Conservation (phyloP, 2,329 filamentous ascomycete species). For the Beauveria australis region DNA sequence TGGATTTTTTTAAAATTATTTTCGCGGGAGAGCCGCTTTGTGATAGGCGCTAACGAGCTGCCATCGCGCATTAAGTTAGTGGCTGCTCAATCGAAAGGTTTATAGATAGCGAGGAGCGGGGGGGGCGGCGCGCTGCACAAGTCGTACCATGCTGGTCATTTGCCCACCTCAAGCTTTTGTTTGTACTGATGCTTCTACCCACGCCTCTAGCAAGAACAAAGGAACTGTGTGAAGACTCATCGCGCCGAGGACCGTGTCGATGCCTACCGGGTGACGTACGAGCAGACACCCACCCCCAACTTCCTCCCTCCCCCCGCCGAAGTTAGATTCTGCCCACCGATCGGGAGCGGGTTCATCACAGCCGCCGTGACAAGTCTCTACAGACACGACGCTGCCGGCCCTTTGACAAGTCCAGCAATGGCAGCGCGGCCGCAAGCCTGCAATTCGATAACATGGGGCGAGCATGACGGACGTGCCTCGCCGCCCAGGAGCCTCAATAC, state of each 20-base stretch:
- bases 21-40: not conserved
- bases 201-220: not conserved
- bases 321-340: not conserved
- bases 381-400: not conserved
- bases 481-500: not conserved
- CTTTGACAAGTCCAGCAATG: not conserved
- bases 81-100: not conserved
- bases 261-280: not conserved
- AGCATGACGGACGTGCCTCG: not conserved
- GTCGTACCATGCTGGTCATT: not conserved
- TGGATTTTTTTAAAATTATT: not conserved
- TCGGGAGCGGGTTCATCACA: not conserved
- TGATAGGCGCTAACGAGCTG: not conserved
- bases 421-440: not conserved
- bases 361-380: not conserved
- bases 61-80: constrained; percentile 5
- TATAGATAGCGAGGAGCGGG: not conserved
- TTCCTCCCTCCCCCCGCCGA: not conserved
- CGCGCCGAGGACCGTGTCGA: not conserved
- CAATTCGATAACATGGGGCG: not conserved
- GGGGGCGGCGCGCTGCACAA: not conserved
- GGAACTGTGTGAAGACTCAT: not conserved
- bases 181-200: not conserved
- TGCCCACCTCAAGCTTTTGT: not conserved
- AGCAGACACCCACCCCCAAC: not conserved